Conservation (phyloP, 2,329 filamentous ascomycete species). For the Fusarium sp. region DNA sequence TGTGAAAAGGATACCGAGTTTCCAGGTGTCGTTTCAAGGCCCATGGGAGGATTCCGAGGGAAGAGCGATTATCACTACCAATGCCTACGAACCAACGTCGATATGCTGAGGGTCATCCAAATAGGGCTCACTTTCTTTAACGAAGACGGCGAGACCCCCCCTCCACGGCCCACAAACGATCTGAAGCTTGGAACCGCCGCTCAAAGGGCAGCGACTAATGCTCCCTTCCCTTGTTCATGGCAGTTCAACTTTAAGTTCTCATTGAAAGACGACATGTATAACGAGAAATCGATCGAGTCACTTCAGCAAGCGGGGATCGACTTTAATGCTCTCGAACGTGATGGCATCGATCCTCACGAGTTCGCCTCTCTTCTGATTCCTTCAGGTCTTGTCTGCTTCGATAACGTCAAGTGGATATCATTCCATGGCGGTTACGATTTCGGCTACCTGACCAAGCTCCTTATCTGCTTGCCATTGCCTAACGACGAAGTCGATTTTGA, state of each 20-base stretch:
- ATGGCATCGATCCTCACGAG: slow-evolving; percentile 89
- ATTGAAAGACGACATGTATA: slow-evolving; percentile 96
- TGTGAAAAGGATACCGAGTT: slow-evolving; percentile 89
- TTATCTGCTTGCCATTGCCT: slow-evolving; percentile 84
- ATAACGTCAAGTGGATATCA: slow-evolving; percentile 94
- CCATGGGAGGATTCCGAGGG: slow-evolving; percentile 92
- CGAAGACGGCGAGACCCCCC: slow-evolving; percentile 86
- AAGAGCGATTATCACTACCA: slow-evolving; percentile 99
- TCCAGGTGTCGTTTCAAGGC: slow-evolving; percentile 94
- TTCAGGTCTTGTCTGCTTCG: slow-evolving; percentile 88
- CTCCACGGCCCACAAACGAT: slow-evolving; percentile 70
- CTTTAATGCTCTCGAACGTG: slow-evolving; percentile 83
- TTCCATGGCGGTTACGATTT: slow-evolving; percentile 99
- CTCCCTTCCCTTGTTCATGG: slow-evolving; percentile 87
- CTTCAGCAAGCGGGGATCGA: slow-evolving; percentile 93
- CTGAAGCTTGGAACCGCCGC: slow-evolving; percentile 51
- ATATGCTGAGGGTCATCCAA: slow-evolving; percentile 97
- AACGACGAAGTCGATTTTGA: slow-evolving; percentile 93
- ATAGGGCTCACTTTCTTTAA: slow-evolving; percentile 95
- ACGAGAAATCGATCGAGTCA: slow-evolving; percentile 92
- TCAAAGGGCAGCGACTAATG: slow-evolving; percentile 56
- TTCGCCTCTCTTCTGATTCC: slow-evolving; percentile 92
- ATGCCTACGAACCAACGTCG: slow-evolving; percentile 95
- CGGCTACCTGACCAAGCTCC: slow-evolving; percentile 94
- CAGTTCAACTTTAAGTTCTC: slow-evolving; percentile 99